Evolutionary conservation across 140 eudicot genomes (phyloP).

Genomic region (Anethum foeniculum): DNA sequence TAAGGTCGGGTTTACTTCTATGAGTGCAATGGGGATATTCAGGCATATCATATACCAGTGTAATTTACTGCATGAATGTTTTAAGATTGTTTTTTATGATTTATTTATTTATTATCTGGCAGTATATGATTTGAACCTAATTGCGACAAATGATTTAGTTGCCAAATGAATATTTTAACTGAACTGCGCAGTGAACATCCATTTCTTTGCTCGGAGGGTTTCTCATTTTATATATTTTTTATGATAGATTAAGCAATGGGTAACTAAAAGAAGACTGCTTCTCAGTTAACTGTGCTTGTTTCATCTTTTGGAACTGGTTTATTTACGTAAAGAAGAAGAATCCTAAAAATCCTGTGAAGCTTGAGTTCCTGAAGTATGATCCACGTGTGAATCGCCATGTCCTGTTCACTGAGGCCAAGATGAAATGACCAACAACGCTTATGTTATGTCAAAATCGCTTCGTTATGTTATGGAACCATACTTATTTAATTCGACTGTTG

Average conservation of each 20-base stretch:
- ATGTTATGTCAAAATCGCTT: too few species aligned
- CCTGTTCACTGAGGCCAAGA: conserved; percentile 81
- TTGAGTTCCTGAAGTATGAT: conserved; percentile 79
- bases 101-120: neutral
- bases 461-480: neutral
- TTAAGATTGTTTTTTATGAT: too few species aligned
- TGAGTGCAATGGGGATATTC: too few species aligned
- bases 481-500: neutral
- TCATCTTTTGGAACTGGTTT: conserved; percentile 97
- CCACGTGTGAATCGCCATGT: conserved; percentile 94
- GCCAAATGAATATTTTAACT: too few species aligned
- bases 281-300: conserved; percentile 55
- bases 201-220: neutral
- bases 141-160: neutral
- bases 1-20: too few species aligned
- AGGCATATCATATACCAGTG: too few species aligned
- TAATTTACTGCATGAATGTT: too few species aligned
- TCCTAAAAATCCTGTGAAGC: conserved; percentile 67
- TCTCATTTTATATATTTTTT: neutral
- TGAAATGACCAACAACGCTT: conserved; percentile 38
- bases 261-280: conserved; percentile 72
- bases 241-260: conserved; percentile 54
- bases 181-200: neutral
- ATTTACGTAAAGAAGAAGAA: conserved; percentile 84
- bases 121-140: neutral